Base-by-base conservation (phyloP, 208 protist species). In the Sergeia podlipaevii region DNA sequence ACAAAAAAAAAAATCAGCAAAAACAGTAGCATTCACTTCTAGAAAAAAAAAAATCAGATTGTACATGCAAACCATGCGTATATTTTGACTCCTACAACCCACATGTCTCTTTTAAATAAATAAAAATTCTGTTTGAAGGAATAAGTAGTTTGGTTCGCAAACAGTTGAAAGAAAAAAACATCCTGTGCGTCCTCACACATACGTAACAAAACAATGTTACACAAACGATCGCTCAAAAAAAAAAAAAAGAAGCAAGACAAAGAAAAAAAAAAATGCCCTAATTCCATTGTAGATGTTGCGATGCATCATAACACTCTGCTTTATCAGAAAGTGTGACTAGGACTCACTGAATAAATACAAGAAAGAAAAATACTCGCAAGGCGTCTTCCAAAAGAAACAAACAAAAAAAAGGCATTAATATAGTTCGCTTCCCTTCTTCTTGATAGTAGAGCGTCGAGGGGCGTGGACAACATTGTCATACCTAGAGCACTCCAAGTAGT, bases 401-500 rank as follows among this genome's bases (percentile, higher is more conserved):
- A 47, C 45, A 50, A 65, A 34, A 43, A 47, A 48, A 45, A 30
- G 17, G 53, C 38, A 32, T 13, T 21, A 45, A 54, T 27, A 54
- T 34, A 24, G 6, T n/a, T n/a, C n/a, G n/a, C n/a, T n/a, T n/a
- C n/a, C n/a, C n/a, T n/a, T n/a, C n/a, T n/a, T 49, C 44, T 24
- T 4, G 4, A 24, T 43, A 8, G 17, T 59, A 21, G 24, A 17
- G 24, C 42, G 17, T 33, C 44, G 45, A 7, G 45, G 17, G 2
- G 58, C 53, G 38, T 36, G 48, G 3, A 41, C 32, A 24, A 54
- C 33, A 20, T 45, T 49, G 6, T 58, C 51, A 49, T 49, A 57
- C 1, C 37, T 50, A 13, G 55, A 42, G 1, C 53, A 60, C 53
- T 92, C 82, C 2, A 96, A 63, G 66, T 96, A 96, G 69, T 96